Evolutionary conservation across 2,329 filamentous ascomycete genomes (phyloP).

Genomic region (Aspergillus eucalypticola): DNA sequence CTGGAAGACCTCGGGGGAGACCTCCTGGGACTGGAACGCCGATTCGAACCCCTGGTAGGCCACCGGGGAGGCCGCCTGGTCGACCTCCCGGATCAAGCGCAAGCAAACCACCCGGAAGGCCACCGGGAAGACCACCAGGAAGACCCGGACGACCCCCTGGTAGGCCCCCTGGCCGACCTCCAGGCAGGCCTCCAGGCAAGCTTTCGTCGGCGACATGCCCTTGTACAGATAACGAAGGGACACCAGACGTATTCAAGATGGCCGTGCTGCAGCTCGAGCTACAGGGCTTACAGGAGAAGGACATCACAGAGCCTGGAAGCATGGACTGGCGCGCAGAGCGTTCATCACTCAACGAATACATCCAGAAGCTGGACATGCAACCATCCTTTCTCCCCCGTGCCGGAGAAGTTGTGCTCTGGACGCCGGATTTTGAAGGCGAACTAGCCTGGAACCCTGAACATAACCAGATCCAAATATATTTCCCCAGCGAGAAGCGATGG

Average conservation of each 20-base stretch:
- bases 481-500: constrained; percentile 33
- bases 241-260: constrained; percentile 54
- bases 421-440: constrained; percentile 36
- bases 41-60: background rate
- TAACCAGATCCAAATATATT: constrained; percentile 36
- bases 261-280: constrained; percentile 52
- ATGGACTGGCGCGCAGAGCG: constrained; percentile 60
- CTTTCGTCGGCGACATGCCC: background rate
- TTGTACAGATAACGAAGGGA: constrained; percentile 53
- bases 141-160: constrained; percentile 8
- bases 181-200: constrained; percentile 12
- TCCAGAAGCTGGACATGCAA: constrained; percentile 47
- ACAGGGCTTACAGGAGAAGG: constrained; percentile 43
- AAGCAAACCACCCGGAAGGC: constrained; percentile 2
- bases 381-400: constrained; percentile 55
- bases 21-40: constrained; percentile 3
- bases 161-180: constrained; percentile 8
- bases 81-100: constrained; percentile 13
- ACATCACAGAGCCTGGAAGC: constrained; percentile 52
- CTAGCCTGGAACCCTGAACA: constrained; percentile 38
- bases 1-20: background rate
- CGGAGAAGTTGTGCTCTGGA: constrained; percentile 61
- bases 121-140: constrained; percentile 8
- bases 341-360: constrained; percentile 41
- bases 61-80: constrained; percentile 2